Evolutionary conservation across 2,329 filamentous ascomycete species (phyloP).

Genomic region (Fusarium staphyleae): DNA sequence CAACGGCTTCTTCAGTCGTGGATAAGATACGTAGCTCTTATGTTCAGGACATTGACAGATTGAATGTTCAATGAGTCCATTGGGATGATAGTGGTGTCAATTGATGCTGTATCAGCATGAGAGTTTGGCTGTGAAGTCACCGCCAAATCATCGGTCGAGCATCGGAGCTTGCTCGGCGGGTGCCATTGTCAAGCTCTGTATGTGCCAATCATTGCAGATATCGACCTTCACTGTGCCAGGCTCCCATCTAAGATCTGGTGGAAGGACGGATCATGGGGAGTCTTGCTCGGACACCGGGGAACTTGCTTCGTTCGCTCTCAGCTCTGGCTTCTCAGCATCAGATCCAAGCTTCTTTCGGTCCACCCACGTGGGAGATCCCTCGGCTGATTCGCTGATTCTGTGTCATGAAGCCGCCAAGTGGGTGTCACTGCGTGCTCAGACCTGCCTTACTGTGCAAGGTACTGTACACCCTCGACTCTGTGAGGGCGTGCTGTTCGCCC

Average conservation of each 20-base stretch:
- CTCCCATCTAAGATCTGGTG: slow-evolving; percentile 27
- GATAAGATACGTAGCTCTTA: not conserved
- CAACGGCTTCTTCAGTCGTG: not conserved
- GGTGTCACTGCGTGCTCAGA: slow-evolving; percentile 1
- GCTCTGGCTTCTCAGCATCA: not conserved
- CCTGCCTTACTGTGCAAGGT: slow-evolving; percentile 18
- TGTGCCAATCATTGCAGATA: slow-evolving; percentile 13
- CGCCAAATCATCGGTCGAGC: slow-evolving; percentile 3
- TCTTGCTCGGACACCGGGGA: slow-evolving; percentile 14
- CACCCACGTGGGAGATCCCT: slow-evolving; percentile 32
- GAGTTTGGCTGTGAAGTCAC: not conserved
- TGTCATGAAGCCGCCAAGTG: slow-evolving; percentile 28
- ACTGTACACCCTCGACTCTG: slow-evolving; percentile 23
- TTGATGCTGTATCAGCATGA: slow-evolving; percentile 1
- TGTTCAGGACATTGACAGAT: not conserved
- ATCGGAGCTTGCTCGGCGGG: slow-evolving; percentile 18
- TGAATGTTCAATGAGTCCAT: not conserved
- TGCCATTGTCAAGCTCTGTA: not conserved
- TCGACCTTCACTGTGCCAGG: slow-evolving; percentile 18
- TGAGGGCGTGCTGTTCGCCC: slow-evolving; percentile 17
- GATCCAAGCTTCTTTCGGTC: slow-evolving; percentile 18
- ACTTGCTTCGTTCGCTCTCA: slow-evolving; percentile 12
- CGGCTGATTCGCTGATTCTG: slow-evolving; percentile 31
- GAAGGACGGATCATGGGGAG: slow-evolving; percentile 17
- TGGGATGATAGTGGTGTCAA: not conserved